Evolutionary conservation across 345 rosid genomes (phyloP), one percentile per base, ranked within the genome.

Genomic region (Noccaea bulbosa): DNA sequence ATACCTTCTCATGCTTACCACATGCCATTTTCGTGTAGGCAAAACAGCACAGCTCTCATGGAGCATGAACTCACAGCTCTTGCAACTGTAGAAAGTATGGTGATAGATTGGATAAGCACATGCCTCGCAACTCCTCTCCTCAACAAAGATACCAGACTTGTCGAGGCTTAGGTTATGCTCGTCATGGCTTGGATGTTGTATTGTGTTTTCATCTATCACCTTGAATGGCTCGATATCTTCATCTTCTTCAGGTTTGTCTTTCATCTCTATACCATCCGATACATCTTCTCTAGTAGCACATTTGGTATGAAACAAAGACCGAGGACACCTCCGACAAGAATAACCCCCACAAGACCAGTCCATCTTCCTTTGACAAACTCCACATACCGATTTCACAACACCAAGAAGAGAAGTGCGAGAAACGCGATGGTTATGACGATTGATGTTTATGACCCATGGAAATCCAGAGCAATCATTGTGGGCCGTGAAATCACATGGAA

Each of bases 371-470:
- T 7, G 54, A 15, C 67, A 62, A 3, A 62, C 3, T 15, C 54
- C 43, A 5, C 67, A 62, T 30, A 44, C 14, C 1, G 54, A 5
- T 32, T 46, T 15, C 32, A 44, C 41, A 0, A 44, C 40, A 15
- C 54, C 67, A 46, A 62, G 5, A 46, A 44, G 67, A 14, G 20
- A 45, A 32, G 43, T 46, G 12, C 52, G 53, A 5, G 40, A 33
- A 15, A 62, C 38, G 6, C 51, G 41, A 33, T 62, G 54, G 16
- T 61, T 8, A 30, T 63, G 68, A 17, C 68, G 68, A 0, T 62
- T 62, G 10, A 27, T 45, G 39, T 62, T 45, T 2, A 62, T 62
- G 53, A 62, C 40, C 22, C 39, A 46, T 5, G 67, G 68, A 27
- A 34, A 64, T 4, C 22, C 16, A 33, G 27, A 33, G 12, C 69